Base-by-base conservation (phyloP, 2,329 filamentous ascomycete genomes). In the Aureobasidium sp. region DNA sequence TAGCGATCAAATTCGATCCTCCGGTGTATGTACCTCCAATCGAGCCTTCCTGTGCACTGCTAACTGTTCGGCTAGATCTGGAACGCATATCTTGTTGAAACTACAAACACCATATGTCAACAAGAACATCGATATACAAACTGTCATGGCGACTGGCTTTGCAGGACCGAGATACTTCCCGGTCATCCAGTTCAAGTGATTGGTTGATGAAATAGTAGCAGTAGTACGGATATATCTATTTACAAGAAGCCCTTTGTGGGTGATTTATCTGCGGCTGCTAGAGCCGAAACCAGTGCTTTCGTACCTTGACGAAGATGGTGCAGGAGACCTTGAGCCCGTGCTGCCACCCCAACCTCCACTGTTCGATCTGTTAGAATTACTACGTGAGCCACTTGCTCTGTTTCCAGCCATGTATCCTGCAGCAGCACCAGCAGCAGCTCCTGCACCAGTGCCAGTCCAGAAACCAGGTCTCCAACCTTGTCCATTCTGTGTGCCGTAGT, bases 101-200 rank as follows among this genome's bases (percentile, higher is more conserved):
- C 84, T 97, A 72, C 97, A 91, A 89, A 91, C 87, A 68, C 88
- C 89, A 2, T 83, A 84, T 63, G 82, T 85, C 30, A 84, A 86
- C 52, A 80, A 83, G 4, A 96, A 95, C 69, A 95, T 97, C 65
- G 91, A 96, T 70, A 91, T 97, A 42, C 89, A 96, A 73, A 90
- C 87, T 49, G 86, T 97, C 29, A 83, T 91, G 63, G 89, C 87
- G 1, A 87, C 89, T 69, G 93, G 93, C 0, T 97, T 87, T 74
- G 89, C 90, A 0, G 93, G 93, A 5, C 89, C 90, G 10, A 83
- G 92, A 63, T 96, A 64, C 34, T 63, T 63, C 34, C 62, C 62
- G 6, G 62, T 59, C 1, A 44, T 61, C 7, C 34, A 60, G n/a
- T 54, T 37, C 13, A 62, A 58, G 41, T 59, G 42, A 62, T 39